These are phyloP conservation scores for Brettanomyces bruxellensis DNA, from an alignment of 805 yeast species.

Conservation along the genomic window DNA sequence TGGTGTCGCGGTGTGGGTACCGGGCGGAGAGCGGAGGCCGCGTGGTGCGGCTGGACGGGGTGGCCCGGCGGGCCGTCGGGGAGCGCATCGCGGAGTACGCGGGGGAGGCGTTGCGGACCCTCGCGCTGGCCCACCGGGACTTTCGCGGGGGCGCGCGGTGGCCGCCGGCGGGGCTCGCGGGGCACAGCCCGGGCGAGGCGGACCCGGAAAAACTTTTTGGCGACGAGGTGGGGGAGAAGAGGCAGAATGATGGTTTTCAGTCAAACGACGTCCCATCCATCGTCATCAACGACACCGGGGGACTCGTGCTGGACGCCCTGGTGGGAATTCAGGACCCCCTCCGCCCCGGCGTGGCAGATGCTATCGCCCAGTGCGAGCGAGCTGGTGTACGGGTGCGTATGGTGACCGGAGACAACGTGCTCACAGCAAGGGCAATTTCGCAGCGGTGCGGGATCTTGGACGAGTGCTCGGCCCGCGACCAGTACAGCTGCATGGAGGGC, in stretches of 20 bases:
- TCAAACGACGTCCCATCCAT: conserved; percentile 19
- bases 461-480: conserved; percentile 41
- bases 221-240: conserved; percentile 7
- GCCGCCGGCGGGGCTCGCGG: conserved; percentile 55
- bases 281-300: conserved; percentile 17
- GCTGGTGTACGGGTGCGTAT: conserved; percentile 95
- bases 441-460: conserved; percentile 70
- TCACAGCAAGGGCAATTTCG: conserved; percentile 90
- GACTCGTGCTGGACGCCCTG: conserved; percentile 53
- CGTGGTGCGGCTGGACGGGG: background rate
- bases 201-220: conserved; percentile 34
- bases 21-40: background rate
- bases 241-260: conserved; percentile 8
- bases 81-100: conserved; percentile 45
- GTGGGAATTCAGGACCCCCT: conserved; percentile 96
- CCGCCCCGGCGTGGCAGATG: conserved; percentile 81
- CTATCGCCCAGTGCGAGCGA: conserved; percentile 72
- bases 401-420: conserved; percentile 96
- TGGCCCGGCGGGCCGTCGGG: conserved; percentile 15
- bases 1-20: conserved; percentile 50
- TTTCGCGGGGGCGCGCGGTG: conserved; percentile 39
- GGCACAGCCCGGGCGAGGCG: conserved; percentile 30
- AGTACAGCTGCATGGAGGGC: conserved; percentile 79
- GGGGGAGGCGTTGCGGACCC: conserved; percentile 73
- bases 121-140: conserved; percentile 79